Evolutionary conservation across 176 grass and related monocot genomes (phyloP), one percentile per base, ranked within the genome.

Genomic region (Echinochloa phyllopogon): DNA sequence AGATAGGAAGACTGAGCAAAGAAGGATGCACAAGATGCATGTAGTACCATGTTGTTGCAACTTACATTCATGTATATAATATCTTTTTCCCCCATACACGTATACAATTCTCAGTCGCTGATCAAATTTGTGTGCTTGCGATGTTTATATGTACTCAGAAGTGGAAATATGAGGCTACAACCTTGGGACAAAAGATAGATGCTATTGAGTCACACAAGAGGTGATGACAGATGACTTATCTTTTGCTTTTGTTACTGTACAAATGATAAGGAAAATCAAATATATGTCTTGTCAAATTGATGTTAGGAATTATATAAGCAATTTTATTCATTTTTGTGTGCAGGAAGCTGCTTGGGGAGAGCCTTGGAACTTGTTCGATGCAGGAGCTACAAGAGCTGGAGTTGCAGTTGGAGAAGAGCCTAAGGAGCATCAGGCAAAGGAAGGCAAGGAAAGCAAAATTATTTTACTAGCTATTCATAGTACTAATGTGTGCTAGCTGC

Each of bases 331-430:
- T 60, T 12, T 8, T 12, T 60, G 7, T 60, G 3, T 60, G 44
- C 88, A 94, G 95, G 79, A 94, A 94, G 24, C 71, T 97, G 27
- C 64, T 82, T 69, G 95, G 95, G 53, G 88, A 94, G 80, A 60
- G 82, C 74, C 63, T 97, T 64, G 88, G 57, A 38, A 73, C 85
- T 20, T 89, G 90, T 88, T 93, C 95, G 17, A 41, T 43, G 38
- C 83, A 93, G 56, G 92, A 97, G 69, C 65, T 97, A 61, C 70
- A 86, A 75, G 86, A 91, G n/a, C 88, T 97, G 59, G 88, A 89
- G 49, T 20, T 57, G 65, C 88, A 94, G 62, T 66, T 97, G 47
- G 88, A 91, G 74, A 89, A 89, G 64, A 86, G 92, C 85, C 82
- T 97, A 42, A 81, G 67, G 43, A 88, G 43, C 77, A 79, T 97